These are phyloP conservation scores for Logfia minima DNA, from an alignment of 129 eudicot genomes.

Conservation along the genomic window DNA sequence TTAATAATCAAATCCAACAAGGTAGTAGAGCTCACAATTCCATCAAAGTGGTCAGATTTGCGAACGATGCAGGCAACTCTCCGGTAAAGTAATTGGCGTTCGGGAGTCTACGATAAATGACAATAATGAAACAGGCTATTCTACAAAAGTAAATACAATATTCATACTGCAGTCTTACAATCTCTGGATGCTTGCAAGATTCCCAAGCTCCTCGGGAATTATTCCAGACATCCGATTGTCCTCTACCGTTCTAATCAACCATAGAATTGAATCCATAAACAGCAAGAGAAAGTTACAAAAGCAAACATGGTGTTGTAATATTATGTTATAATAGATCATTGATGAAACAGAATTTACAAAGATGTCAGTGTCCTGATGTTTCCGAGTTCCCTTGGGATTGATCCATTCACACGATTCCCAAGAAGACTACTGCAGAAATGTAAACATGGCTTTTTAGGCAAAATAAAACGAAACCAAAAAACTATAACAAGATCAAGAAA, in stretches of 20 bases:
- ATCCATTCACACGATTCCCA: slow-evolving; percentile 65
- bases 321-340: not conserved
- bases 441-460: not conserved
- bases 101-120: slow-evolving; percentile 37
- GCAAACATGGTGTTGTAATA: not conserved
- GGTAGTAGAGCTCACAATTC: slow-evolving; percentile 55
- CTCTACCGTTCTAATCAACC: slow-evolving; percentile 49
- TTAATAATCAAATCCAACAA: not conserved
- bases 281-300: slow-evolving; percentile 1
- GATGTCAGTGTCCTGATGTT: slow-evolving; percentile 51
- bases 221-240: slow-evolving; percentile 59
- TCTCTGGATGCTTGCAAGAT: slow-evolving; percentile 45
- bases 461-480: too few relatives aligned
- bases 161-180: slow-evolving; percentile 44
- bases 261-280: not conserved
- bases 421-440: slow-evolving; percentile 47
- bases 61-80: slow-evolving; percentile 60
- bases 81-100: slow-evolving; percentile 65
- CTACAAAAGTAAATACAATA: not conserved
- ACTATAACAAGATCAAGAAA: too few relatives aligned
- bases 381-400: slow-evolving; percentile 65
- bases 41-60: slow-evolving; percentile 47
- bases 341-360: slow-evolving; percentile 38
- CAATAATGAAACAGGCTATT: not conserved
- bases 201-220: slow-evolving; percentile 62